Percentiles rank a stretch among this genome's conserved stretches.
Evolutionary conservation across 106 monocot genomes (phyloP).

Genomic region (Ottelia alismoides): DNA sequence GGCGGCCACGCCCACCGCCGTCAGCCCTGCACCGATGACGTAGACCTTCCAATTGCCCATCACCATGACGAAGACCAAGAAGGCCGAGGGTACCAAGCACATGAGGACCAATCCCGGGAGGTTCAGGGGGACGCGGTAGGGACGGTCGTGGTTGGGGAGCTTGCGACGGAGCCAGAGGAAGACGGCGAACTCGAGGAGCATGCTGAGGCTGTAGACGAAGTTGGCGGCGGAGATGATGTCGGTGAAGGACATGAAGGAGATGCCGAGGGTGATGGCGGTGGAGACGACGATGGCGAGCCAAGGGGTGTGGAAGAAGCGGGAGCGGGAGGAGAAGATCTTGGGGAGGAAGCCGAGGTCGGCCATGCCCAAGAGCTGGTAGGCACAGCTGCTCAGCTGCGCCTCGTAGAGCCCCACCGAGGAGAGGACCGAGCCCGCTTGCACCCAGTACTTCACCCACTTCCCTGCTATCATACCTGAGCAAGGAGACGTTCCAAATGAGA

Average conservation of each 20-base stretch:
- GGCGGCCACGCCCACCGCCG: constrained; percentile 23
- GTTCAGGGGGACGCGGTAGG: constrained; percentile 53
- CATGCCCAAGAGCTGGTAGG: constrained; percentile 89
- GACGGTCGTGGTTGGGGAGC: constrained; percentile 46
- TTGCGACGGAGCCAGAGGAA: constrained; percentile 56
- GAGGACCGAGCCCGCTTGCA: constrained; percentile 57
- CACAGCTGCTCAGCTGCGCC: constrained; percentile 69
- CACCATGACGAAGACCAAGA: constrained; percentile 50
- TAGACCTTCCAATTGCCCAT: constrained; percentile 59
- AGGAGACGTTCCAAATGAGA: too few species aligned
- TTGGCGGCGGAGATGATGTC: constrained; percentile 78
- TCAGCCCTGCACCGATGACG: constrained; percentile 39
- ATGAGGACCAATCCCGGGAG: constrained; percentile 33
- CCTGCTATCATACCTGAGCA: constrained; percentile 72
- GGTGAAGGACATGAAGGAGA: constrained; percentile 71
- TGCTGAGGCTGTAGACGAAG: constrained; percentile 79
- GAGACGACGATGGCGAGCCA: constrained; percentile 63
- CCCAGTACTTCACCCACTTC: constrained; percentile 79
- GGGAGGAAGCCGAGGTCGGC: constrained; percentile 77
- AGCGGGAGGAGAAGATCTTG: constrained; percentile 28
- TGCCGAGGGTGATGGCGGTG: constrained; percentile 50
- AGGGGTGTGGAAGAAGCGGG: constrained; percentile 63
- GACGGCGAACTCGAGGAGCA: constrained; percentile 77
- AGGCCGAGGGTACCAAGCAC: constrained; percentile 60
- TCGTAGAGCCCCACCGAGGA: constrained; percentile 82